Conservation (phyloP, 257 asterid species). For the Rhazya stricta region DNA sequence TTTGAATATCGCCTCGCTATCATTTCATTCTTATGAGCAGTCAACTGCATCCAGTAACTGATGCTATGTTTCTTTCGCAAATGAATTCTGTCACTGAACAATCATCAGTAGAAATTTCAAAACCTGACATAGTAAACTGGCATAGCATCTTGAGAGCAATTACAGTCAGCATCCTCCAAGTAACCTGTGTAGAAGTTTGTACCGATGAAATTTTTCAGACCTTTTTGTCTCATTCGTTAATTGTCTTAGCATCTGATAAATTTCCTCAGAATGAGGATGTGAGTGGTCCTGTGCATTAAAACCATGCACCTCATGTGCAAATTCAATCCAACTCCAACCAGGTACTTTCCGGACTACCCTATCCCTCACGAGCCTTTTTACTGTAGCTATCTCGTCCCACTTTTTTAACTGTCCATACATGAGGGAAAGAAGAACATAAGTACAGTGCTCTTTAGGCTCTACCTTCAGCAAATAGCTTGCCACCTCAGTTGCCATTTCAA, state of each 20-base stretch:
- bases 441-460: conserved; percentile 82
- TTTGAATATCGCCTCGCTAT: too few species aligned
- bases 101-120: background rate
- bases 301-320: conserved; percentile 52
- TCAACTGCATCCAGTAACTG: too few species aligned
- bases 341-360: conserved; percentile 69
- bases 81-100: background rate
- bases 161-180: conserved; percentile 23
- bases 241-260: conserved; percentile 39
- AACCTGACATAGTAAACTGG: background rate
- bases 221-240: conserved; percentile 41
- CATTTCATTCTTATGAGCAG: too few species aligned
- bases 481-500: conserved; percentile 56
- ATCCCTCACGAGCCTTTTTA: conserved; percentile 68
- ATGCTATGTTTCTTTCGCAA: too few species aligned
- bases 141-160: background rate
- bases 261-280: conserved; percentile 46
- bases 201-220: conserved; percentile 29
- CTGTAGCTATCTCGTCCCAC: conserved; percentile 74
- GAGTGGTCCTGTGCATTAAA: conserved; percentile 71
- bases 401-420: conserved; percentile 63
- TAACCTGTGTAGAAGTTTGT: conserved; percentile 15
- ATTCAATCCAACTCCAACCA: conserved; percentile 93
- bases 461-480: conserved; percentile 51
- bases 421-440: conserved; percentile 70